Base-by-base conservation (phyloP, 1,284 basidiomycete species). In the Cryptococcus sp. region DNA sequence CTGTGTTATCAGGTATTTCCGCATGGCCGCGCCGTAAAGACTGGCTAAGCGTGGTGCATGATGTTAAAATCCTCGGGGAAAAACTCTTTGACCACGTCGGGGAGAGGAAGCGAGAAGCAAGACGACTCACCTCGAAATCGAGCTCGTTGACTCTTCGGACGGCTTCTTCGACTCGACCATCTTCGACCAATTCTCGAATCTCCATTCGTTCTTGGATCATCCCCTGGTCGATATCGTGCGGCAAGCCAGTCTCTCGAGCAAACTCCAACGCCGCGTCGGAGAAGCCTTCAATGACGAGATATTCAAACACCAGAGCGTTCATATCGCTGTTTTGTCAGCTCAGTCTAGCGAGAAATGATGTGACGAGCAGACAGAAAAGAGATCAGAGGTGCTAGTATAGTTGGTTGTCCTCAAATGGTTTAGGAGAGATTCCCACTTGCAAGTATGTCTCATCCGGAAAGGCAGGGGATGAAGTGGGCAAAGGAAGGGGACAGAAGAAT, bases 1-100 rank as follows among this genome's bases (percentile, higher is more conserved):
- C 72, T 74, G 72, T 74, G 67, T 56, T 62, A 40, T 66, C 64
- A 54, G 59, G 59, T 64, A 48, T 62, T 68, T 73, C 70, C 48
- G 65, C 69, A 72, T 69, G 68, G 69, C 71, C 69, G 56, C 59
- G 65, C 63, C 32, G 39, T 43, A 59, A 31, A 57, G 38, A 61
- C 63, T 79, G 82, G 78, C 85, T 97, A 79, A 83, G 93, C 86
- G 92, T 97, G 93, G 93, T 97, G 93, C 93, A 97, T 95, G 91
- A 88, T 72, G 64, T 65, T 67, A 79, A 84, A 90, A 93, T 93
- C 89, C 74, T 86, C 69, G 71, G 68, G 68, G 60, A 51, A 37
- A 26, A n/a, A 10, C 22, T 46, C 19, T 51, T 14, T 11, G 41
- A 9, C 28, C 22, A n/a, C n/a, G n/a, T n/a, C 31, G 35, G 41